Evolutionary conservation across 495 filamentous ascomycete genomes (phyloP), one percentile per base, ranked within the genome.

Genomic region (Niebla homalea): DNA sequence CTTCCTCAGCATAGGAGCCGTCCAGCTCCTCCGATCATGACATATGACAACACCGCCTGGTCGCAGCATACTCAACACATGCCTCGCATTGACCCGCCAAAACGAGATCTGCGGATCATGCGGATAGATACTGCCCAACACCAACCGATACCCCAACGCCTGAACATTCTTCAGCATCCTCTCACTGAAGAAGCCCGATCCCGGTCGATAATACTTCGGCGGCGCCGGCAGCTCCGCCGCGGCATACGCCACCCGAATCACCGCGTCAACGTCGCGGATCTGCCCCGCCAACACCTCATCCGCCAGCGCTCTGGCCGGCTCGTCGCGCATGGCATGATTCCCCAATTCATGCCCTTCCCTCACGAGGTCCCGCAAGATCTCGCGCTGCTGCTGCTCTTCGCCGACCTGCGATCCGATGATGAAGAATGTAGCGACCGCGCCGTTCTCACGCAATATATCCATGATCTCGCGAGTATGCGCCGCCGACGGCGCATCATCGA

Each of bases 321-420:
- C 85, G 65, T 94, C 87, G 60, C 74, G 70, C 84, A 89, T 88
- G 4, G 81, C 87, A 63, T 94, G 87, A 63, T 93, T 93, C 39
- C 75, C 87, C 10, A 89, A 70, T 61, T 89, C 85, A 57, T 82
- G 78, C 6, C 81, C 81, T 14, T 61, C 67, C 18, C 70, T 61
- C n/a, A 89, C 69, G 3, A 88, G 62, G 36, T 81, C 70, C 36
- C 70, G 60, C 20, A 92, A 69, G 0, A 75, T 65, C 2, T 68
- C 57, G 62, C 85, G 78, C 19, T 74, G 64, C 15, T 48, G 23
- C 81, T 0, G 68, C 36, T 0, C n/a, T n/a, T n/a, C n/a, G n/a
- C n/a, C n/a, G n/a, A 89, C 78, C 62, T 94, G 86, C 7, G 69
- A 69, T 12, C 87, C 88, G 52, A 93, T 87, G 10, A 87, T 64